Evolutionary conservation across 768 basidiomycete species (phyloP).

Genomic region (Candolleomyces eurysporus): DNA sequence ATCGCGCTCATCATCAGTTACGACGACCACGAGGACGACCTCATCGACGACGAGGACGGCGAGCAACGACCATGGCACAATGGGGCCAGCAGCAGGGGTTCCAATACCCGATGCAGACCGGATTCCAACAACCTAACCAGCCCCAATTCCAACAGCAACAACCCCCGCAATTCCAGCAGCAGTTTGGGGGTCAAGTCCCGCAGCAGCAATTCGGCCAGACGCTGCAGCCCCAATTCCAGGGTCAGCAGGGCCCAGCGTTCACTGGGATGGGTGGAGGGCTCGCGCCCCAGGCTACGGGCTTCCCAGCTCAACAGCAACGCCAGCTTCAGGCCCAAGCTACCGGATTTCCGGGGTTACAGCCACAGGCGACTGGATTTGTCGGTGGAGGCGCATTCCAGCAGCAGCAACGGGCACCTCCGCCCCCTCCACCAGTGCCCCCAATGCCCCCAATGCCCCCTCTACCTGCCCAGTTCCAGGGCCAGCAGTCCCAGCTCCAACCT

Average conservation of each 20-base stretch:
- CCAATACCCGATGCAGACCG: constrained; percentile 76
- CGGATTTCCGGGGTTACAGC: constrained; percentile 35
- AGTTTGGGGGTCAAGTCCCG: constrained; percentile 33
- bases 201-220: constrained; percentile 23
- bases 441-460: constrained; percentile 65
- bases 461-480: constrained; percentile 60
- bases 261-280: constrained; percentile 40
- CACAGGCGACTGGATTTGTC: constrained; percentile 53
- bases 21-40: constrained; percentile 6
- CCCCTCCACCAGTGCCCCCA: constrained; percentile 47
- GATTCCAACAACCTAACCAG: constrained; percentile 52
- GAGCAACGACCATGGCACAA: constrained; percentile 61
- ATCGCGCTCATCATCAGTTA: background rate
- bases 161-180: constrained; percentile 43
- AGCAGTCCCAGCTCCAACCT: constrained; percentile 29
- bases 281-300: constrained; percentile 64
- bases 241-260: constrained; percentile 23
- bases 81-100: constrained; percentile 68
- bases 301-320: constrained; percentile 41
- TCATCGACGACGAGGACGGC: background rate
- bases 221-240: constrained; percentile 32
- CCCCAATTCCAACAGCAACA: constrained; percentile 42
- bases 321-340: constrained; percentile 50
- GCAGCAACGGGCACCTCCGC: constrained; percentile 23
- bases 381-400: constrained; percentile 36